Percentiles rank a stretch among this genome's conserved stretches.
These are phyloP conservation scores for Pichia sp. DNA, from an alignment of 1,139 yeast species.

Conservation along the genomic window DNA sequence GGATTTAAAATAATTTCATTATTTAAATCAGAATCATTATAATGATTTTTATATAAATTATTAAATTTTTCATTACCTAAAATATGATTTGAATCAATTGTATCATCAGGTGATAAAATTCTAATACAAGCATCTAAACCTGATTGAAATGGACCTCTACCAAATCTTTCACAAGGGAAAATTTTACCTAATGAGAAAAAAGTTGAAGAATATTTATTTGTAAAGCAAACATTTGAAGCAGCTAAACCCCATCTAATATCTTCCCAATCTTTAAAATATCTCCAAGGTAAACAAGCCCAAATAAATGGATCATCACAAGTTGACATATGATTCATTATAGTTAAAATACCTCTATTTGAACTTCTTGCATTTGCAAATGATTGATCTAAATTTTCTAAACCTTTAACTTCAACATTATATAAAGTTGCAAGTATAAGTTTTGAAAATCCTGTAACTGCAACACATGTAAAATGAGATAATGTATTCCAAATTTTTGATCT, in stretches of 20 bases:
- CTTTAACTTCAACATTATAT: slow-evolving; percentile 57
- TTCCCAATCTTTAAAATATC: slow-evolving; percentile 55
- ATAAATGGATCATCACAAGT: slow-evolving; percentile 89
- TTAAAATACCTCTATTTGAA: slow-evolving; percentile 69
- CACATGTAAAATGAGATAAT: slow-evolving; percentile 64
- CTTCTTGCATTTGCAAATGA: slow-evolving; percentile 56
- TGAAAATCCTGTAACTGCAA: slow-evolving; percentile 57
- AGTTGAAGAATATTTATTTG: slow-evolving; percentile 42
- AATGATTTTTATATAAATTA: slow-evolving; percentile 23
- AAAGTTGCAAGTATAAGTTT: slow-evolving; percentile 55
- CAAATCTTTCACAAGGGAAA: slow-evolving; percentile 78
- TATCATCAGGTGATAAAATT: slow-evolving; percentile 73
- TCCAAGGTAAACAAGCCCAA: slow-evolving; percentile 81
- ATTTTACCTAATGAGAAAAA: slow-evolving; percentile 88
- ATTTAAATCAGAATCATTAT: background rate
- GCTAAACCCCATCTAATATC: slow-evolving; percentile 91
- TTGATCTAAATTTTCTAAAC: slow-evolving; percentile 54
- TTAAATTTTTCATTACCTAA: slow-evolving; percentile 8
- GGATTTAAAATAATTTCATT: background rate
- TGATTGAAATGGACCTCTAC: slow-evolving; percentile 89
- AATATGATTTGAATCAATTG: slow-evolving; percentile 45
- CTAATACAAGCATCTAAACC: slow-evolving; percentile 85
- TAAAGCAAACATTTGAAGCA: slow-evolving; percentile 85
- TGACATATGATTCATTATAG: slow-evolving; percentile 96
- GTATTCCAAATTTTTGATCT: slow-evolving; percentile 54